These are phyloP conservation scores for Saccharum spontaneum DNA, from an alignment of 176 grass and related monocot species.

Conservation along the genomic window DNA sequence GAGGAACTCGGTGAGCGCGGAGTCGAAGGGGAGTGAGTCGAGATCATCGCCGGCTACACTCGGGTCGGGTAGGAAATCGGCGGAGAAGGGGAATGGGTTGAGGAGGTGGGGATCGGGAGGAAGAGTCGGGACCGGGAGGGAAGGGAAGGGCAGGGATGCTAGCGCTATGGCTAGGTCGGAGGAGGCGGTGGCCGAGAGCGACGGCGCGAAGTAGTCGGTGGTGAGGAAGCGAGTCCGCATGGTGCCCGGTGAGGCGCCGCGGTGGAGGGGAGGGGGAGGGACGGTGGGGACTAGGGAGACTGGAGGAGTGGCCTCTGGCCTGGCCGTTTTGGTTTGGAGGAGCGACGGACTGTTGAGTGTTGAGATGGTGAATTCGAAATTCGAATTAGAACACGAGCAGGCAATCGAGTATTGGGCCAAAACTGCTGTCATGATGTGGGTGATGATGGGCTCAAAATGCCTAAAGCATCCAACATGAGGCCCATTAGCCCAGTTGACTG, in stretches of 20 bases:
- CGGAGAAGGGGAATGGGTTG: constrained; percentile 22
- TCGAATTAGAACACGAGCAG: background rate
- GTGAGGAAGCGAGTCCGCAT: constrained; percentile 88
- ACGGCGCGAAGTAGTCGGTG: constrained; percentile 61
- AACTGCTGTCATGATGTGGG: background rate
- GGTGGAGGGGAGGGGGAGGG: background rate
- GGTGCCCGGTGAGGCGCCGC: background rate
- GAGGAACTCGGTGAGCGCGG: constrained; percentile 59
- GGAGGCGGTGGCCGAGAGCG: constrained; percentile 23
- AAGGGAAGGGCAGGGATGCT: constrained; percentile 45
- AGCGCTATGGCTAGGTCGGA: constrained; percentile 39
- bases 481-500: background rate
- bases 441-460: background rate
- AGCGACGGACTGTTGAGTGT: background rate
- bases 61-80: constrained; percentile 23
- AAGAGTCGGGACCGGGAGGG: constrained; percentile 51
- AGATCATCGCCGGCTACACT: constrained; percentile 30
- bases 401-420: background rate
- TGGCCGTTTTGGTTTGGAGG: constrained; percentile 11
- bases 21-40: constrained; percentile 44
- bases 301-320: background rate
- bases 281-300: background rate
- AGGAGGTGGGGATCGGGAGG: constrained; percentile 47
- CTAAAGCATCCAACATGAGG: background rate
- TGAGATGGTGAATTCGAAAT: constrained; percentile 2